Evolutionary conservation across 2,329 filamentous ascomycete species (phyloP), one percentile per base, ranked within the genome.

Genomic region (Ophiostoma novo-ulmi): DNA sequence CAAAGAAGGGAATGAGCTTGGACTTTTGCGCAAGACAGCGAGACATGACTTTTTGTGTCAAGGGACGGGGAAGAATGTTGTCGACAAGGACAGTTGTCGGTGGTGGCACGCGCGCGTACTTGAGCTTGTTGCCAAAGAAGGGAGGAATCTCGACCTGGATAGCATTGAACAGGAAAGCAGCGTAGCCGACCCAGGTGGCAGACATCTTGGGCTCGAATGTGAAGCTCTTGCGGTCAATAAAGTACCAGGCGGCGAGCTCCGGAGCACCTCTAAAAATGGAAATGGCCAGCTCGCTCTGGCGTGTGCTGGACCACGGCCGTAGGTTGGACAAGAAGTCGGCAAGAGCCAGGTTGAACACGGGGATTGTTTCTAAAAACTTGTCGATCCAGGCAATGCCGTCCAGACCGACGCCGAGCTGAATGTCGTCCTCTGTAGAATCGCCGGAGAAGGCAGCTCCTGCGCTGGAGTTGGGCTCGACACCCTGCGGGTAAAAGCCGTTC

Each of bases 181-280:
- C 93, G 77, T 96, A 97, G 61, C 94, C 94, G 75, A 98, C 91
- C 95, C 95, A 99, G 0, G 93, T 95, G 64, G 93, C 89, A 3
- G 93, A 95, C 5, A 96, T 84, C 77, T 97, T 98, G 0, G 95
- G 94, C 61, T 98, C 94, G 73, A 97, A 93, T 0, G 89, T 88
- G 76, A 98, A 95, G 70, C 89, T 87, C 72, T 87, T 89, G 77
- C 93, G 94, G 77, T 87, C 89, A 63, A 88, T 84, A 77, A 97
- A 98, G 78, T 96, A 99, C 76, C 93, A 89, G 63, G 93, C 91
- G 1, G 97, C 87, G 3, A 98, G 84, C 79, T 98, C 95, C 0
- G 96, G 94, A 0, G 91, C 92, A 8, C 87, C 87, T 73, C 84
- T 85, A 77, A 99, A 97, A 44, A 97, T 93, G 3, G 89, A 85